Conservation (phyloP, 345 rosid genomes). For the Rhodamnia argentea region DNA sequence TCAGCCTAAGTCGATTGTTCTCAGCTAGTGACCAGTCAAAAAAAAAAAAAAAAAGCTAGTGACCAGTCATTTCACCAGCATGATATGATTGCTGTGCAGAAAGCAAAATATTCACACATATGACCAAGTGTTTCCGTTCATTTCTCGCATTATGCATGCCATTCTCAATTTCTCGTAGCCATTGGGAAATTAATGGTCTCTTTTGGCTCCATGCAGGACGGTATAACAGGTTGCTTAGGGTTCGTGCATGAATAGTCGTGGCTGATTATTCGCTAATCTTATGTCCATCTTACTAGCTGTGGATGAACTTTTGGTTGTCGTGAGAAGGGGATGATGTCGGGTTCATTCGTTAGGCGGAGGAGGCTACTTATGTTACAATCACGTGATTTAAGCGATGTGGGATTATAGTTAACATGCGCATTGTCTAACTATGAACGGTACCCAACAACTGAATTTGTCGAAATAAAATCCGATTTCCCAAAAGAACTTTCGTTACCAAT, state of each 20-base stretch:
- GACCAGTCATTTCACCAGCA: background rate
- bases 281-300: background rate
- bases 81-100: background rate
- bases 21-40: background rate
- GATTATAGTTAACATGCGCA: background rate
- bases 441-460: background rate
- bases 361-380: background rate
- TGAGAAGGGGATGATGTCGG: background rate
- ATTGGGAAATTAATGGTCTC: background rate
- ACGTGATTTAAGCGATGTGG: background rate
- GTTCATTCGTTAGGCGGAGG: background rate
- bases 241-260: background rate
- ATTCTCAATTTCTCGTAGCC: background rate
- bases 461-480: background rate
- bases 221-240: background rate
- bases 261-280: background rate
- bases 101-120: background rate
- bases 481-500: too few species aligned
- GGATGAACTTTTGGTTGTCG: background rate
- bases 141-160: too few species aligned
- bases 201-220: background rate
- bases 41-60: too few species aligned
- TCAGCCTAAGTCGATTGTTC: too few species aligned
- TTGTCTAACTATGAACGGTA: background rate
- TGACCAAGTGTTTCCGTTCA: too few species aligned